Evolutionary conservation across 306 rosid genomes (phyloP).

Genomic region (Quercus mongolica): DNA sequence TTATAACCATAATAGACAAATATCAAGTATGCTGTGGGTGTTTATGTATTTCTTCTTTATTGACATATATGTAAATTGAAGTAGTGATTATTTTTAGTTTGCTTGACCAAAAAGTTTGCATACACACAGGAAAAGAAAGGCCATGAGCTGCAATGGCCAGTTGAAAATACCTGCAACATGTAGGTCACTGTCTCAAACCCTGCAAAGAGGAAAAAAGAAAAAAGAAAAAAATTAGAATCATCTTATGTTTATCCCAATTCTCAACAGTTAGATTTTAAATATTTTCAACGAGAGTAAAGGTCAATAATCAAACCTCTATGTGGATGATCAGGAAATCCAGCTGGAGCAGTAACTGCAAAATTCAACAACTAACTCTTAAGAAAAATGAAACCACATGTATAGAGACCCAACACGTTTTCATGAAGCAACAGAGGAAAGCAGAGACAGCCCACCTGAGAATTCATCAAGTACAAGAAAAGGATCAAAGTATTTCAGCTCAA

Average conservation of each 20-base stretch:
- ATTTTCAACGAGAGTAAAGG: background rate
- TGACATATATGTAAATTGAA: background rate
- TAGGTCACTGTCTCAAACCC: constrained; percentile 98
- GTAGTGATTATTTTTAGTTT: background rate
- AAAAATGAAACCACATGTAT: background rate
- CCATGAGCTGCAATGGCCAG: background rate
- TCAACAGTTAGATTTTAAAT: background rate
- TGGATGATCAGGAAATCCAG: constrained; percentile 99
- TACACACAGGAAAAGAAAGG: background rate
- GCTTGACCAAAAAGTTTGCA: background rate
- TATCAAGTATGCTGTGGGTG: background rate
- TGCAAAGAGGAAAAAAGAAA: constrained; percentile 33
- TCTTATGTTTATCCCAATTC: background rate
- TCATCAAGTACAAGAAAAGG: constrained; percentile 93
- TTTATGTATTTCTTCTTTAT: background rate
- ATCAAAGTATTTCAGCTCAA: constrained; percentile 90
- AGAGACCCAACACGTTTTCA: too few species aligned
- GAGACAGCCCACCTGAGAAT: constrained; percentile 73
- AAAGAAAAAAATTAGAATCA: constrained; percentile 22
- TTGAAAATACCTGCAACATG: constrained; percentile 79
- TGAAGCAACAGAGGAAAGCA: constrained; percentile 21
- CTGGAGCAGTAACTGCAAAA: constrained; percentile 83
- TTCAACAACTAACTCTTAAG: constrained; percentile 17
- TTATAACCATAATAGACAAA: too few species aligned
- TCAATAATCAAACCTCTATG: constrained; percentile 65